Evolutionary conservation across 306 rosid species (phyloP).

Genomic region (Coriaria nepalensis): DNA sequence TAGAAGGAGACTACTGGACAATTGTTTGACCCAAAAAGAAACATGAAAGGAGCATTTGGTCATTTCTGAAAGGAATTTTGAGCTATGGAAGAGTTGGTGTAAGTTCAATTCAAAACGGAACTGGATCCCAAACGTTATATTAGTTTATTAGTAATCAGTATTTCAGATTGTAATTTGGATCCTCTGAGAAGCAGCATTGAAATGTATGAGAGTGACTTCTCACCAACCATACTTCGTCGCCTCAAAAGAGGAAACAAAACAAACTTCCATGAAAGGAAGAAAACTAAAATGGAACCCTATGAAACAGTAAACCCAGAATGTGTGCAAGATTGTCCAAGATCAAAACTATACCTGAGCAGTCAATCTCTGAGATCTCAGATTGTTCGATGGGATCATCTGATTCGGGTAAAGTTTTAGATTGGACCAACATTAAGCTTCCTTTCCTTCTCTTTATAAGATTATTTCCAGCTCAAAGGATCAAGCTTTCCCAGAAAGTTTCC

Average conservation of each 20-base stretch:
- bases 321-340: conserved; percentile 28
- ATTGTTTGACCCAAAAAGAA: neutral
- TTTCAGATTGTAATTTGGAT: too few relatives aligned
- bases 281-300: too few relatives aligned
- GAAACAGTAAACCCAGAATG: conserved; percentile 22
- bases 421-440: conserved; percentile 40
- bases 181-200: too few relatives aligned
- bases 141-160: too few relatives aligned
- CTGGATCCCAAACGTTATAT: neutral
- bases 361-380: conserved; percentile 50
- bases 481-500: conserved; percentile 12
- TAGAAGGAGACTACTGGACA: neutral
- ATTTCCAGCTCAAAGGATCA: conserved; percentile 19
- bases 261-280: too few relatives aligned
- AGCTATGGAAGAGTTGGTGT: neutral
- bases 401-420: conserved; percentile 23
- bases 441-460: conserved; percentile 11
- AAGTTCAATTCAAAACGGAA: neutral
- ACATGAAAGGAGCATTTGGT: conserved; percentile 3
- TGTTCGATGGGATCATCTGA: conserved; percentile 46
- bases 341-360: conserved; percentile 24
- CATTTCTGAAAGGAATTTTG: neutral
- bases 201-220: too few relatives aligned
- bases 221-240: too few relatives aligned
- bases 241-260: too few relatives aligned